phyloP scores from a whole-genome alignment of 352 stramenopile genomes.

The Phytopythium sindhum region DNA sequence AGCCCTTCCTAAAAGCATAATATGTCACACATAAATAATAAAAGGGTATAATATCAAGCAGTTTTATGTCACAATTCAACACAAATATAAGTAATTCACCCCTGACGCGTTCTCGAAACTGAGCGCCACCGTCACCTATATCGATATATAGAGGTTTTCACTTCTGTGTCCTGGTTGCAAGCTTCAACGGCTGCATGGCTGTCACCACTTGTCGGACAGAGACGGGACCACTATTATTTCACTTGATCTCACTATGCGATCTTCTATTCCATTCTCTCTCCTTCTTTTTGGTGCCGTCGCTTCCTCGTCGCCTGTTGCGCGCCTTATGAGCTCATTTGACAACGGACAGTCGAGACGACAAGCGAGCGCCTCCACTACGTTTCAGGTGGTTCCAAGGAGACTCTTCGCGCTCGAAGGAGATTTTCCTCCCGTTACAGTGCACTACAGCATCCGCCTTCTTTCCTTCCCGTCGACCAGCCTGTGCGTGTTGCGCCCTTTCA shows the following conservation, averaged over 20 bases:
- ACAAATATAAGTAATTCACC: not conserved
- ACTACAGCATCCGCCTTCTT: not conserved
- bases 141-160: not conserved
- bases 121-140: not conserved
- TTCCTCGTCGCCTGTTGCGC: not conserved
- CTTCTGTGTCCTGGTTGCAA: not conserved
- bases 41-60: not conserved
- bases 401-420: too few relatives aligned
- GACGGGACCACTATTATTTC: not conserved
- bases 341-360: not conserved
- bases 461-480: not conserved
- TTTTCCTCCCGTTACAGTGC: too few relatives aligned
- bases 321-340: not conserved
- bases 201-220: not conserved
- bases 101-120: slow-evolving; percentile 1
- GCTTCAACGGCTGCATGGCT: slow-evolving; percentile 5
- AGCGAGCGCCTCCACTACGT: too few relatives aligned
- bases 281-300: too few relatives aligned
- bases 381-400: too few relatives aligned
- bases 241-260: slow-evolving; percentile 25
- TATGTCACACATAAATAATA: not conserved
- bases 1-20: too few relatives aligned
- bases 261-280: not conserved
- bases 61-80: not conserved
- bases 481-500: not conserved